A percentile compares a stretch with the other conserved stretches of the same genome.
These are phyloP conservation scores for Penstemon davidsonii DNA, from an alignment of 257 asterid genomes.

Conservation along the genomic window DNA sequence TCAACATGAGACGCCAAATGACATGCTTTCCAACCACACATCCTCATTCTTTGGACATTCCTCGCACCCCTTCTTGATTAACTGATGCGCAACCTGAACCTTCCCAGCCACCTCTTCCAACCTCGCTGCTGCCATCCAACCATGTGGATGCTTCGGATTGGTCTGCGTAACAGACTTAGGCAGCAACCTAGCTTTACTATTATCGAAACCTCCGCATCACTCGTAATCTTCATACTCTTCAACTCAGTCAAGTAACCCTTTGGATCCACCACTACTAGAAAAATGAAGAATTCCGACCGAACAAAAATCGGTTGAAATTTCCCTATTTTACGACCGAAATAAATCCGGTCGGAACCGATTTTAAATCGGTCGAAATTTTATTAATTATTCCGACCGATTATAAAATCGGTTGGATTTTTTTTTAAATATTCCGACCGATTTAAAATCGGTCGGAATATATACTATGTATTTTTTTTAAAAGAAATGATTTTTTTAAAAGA, in stretches of 20 bases:
- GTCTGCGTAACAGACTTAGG: slow-evolving; percentile 81
- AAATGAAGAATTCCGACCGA: no score
- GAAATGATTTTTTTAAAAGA: no score
- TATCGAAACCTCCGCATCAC: slow-evolving; percentile 96
- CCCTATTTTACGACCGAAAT: no score
- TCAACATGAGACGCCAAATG: slow-evolving; percentile 70
- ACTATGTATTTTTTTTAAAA: no score
- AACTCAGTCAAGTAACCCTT: slow-evolving; percentile 94
- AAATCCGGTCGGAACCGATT: no score
- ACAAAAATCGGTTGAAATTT: no score
- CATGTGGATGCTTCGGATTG: slow-evolving; percentile 89
- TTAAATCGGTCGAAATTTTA: no score
- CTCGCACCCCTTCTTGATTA: slow-evolving; percentile 77
- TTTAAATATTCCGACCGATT: no score
- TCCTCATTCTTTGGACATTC: slow-evolving; percentile 89
- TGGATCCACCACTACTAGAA: slow-evolving; percentile 58
- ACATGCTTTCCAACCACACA: slow-evolving; percentile 90
- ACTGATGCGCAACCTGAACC: slow-evolving; percentile 63
- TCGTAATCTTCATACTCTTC: slow-evolving; percentile 89
- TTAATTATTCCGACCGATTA: no score
- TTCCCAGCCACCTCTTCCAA: slow-evolving; percentile 96
- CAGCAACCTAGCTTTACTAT: slow-evolving; percentile 80
- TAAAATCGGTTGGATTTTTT: no score
- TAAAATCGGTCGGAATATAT: no score
- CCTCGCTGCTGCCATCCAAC: slow-evolving; percentile 98